Evolutionary conservation across 805 yeast genomes (phyloP).

Genomic region (Cyberlindnera samutprakarnensis): DNA sequence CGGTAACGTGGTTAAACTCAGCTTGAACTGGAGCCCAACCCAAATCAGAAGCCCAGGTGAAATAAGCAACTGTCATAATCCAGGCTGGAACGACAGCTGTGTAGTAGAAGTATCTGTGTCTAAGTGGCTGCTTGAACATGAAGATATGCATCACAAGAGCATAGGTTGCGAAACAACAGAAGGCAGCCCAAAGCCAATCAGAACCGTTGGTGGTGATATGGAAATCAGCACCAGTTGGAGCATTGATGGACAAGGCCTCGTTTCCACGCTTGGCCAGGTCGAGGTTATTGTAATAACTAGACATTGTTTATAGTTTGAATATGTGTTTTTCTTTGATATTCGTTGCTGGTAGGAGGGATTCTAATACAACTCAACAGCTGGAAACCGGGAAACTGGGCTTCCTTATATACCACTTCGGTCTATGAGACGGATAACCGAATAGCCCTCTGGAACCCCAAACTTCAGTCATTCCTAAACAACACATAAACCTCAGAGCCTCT

Average conservation of each 20-base stretch:
- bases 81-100: constrained; percentile 35
- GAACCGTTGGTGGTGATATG: constrained; percentile 52
- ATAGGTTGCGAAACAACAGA: constrained; percentile 36
- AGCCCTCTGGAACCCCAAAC: too few relatives aligned
- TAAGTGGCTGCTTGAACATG: constrained; percentile 21
- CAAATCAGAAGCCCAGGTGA: constrained; percentile 48
- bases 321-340: background rate
- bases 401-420: too few relatives aligned
- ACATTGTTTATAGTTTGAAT: constrained; percentile 23
- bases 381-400: too few relatives aligned
- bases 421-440: too few relatives aligned
- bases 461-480: too few relatives aligned
- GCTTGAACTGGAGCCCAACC: constrained; percentile 43
- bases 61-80: constrained; percentile 39
- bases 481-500: too few relatives aligned
- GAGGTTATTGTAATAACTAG: constrained; percentile 24
- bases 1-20: constrained; percentile 41
- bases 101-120: constrained; percentile 25
- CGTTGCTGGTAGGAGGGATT: background rate
- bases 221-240: constrained; percentile 33
- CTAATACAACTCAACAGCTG: too few relatives aligned
- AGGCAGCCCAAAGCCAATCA: constrained; percentile 62
- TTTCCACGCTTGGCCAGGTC: constrained; percentile 31
- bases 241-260: constrained; percentile 12
- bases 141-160: constrained; percentile 21